Percentiles rank a stretch among this genome's conserved stretches.
Evolutionary conservation across 2,329 filamentous ascomycete species (phyloP).

Genomic region (Penicillium sp.): DNA sequence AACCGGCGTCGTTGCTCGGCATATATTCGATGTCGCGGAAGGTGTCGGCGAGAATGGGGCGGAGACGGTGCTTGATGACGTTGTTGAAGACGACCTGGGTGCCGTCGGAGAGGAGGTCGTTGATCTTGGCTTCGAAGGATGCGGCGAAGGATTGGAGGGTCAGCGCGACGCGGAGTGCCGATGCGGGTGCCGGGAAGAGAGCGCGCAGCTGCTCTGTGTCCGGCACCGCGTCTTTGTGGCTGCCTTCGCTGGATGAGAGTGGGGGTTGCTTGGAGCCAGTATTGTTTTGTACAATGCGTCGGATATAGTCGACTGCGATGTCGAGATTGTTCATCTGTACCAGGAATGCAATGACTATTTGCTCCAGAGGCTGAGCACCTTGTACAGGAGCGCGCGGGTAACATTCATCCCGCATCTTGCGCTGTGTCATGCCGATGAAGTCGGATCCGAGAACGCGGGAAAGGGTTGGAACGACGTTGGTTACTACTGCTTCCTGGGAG

Average conservation of each 20-base stretch:
- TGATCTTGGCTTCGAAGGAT: slow-evolving; percentile 72
- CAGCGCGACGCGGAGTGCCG: slow-evolving; percentile 66
- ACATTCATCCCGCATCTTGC: slow-evolving; percentile 94
- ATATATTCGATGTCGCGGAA: slow-evolving; percentile 92
- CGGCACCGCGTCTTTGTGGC: slow-evolving; percentile 19
- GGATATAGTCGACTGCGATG: slow-evolving; percentile 84
- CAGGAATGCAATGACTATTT: slow-evolving; percentile 83
- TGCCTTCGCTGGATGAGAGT: slow-evolving; percentile 3
- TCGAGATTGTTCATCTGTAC: slow-evolving; percentile 95
- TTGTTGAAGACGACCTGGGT: slow-evolving; percentile 82
- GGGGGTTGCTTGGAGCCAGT: slow-evolving; percentile 44
- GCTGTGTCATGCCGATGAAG: slow-evolving; percentile 94
- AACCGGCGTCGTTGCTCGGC: slow-evolving; percentile 54
- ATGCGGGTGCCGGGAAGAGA: slow-evolving; percentile 76
- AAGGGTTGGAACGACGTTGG: slow-evolving; percentile 73
- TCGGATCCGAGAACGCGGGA: slow-evolving; percentile 79
- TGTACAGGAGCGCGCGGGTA: slow-evolving; percentile 78
- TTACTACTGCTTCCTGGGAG: slow-evolving; percentile 73
- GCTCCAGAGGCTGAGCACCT: slow-evolving; percentile 80
- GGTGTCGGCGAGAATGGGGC: slow-evolving; percentile 78
- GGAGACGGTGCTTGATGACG: slow-evolving; percentile 78
- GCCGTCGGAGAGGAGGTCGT: slow-evolving; percentile 78
- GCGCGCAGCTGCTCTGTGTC: slow-evolving; percentile 50
- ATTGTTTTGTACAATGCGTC: slow-evolving; percentile 73
- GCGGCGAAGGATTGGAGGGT: slow-evolving; percentile 67